Base-by-base conservation (phyloP, 1,284 basidiomycete species). In the Melampsora americana region DNA sequence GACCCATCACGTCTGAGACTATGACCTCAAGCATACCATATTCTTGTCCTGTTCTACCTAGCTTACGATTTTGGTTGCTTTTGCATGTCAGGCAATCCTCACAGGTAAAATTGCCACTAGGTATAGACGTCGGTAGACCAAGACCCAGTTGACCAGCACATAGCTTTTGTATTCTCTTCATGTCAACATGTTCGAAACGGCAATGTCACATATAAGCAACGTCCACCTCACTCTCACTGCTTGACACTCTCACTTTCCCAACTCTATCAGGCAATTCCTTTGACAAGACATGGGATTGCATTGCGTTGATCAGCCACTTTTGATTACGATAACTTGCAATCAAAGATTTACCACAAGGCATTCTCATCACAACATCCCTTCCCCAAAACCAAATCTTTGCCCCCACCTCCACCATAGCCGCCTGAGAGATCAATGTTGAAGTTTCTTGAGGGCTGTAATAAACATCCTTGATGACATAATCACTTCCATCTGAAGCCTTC, bases 131-230 rank as follows among this genome's bases (percentile, higher is more conserved):
- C 0, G 71, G 46, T 12, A 74, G 20, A 5, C 64, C 46, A 16
- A 48, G 6, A 32, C n/a, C n/a, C 12, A 11, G 20, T 26, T 23
- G 7, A 3, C 7, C 1, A 16, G 28, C 6, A 30, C 26, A 44
- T 39, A 74, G 65, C 23, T 46, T 26, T 26, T 39, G 18, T 12
- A 74, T 74, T 1, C 62, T 28, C 23, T 35, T 56, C 1, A 67
- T 7, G 28, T 53, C 46, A 5, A 74, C 35, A 30, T 74, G 71
- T 1, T 64, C 71, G 35, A 74, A 56, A 1, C 46, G 18, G 14
- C 64, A 39, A 67, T 74, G 65, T 64, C 71, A 74, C 56, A 60
- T 60, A 60, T n/a, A n/a, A 11, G 12, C 18, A 60, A n/a, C 56
- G 26, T 16, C 56, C 56, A 48, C 11, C 26, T 60, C 56, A 26